These are phyloP conservation scores for Begonia fuchsioides DNA, from an alignment of 306 rosid genomes.

Conservation along the genomic window DNA sequence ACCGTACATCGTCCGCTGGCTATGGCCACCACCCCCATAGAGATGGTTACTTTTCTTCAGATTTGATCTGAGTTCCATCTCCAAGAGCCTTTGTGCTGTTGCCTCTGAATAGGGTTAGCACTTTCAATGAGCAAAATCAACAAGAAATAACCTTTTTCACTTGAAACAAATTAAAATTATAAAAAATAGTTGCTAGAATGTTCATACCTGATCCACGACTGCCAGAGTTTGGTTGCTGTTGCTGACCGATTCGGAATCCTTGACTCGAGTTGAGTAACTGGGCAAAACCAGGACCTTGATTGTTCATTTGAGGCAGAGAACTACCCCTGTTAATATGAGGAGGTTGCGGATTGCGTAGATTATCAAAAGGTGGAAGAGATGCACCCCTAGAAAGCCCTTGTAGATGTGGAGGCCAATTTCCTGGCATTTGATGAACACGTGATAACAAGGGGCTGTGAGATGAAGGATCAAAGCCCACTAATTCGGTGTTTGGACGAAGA, in stretches of 20 bases:
- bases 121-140: conserved; percentile 15
- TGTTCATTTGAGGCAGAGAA: conserved; percentile 21
- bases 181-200: background rate
- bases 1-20: conserved; percentile 36
- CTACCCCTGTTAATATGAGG: conserved; percentile 30
- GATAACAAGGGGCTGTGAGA: conserved; percentile 58
- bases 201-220: conserved; percentile 69
- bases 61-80: conserved; percentile 73
- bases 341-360: conserved; percentile 16
- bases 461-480: conserved; percentile 49
- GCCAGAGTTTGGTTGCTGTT: conserved; percentile 42
- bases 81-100: conserved; percentile 60
- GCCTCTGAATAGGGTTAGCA: conserved; percentile 78
- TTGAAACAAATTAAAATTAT: background rate
- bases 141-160: background rate
- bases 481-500: conserved; percentile 37
- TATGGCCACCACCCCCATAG: conserved; percentile 26
- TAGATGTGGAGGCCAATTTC: conserved; percentile 50
- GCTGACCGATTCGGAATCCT: conserved; percentile 52
- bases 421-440: conserved; percentile 66
- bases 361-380: conserved; percentile 27
- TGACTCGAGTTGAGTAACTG: conserved; percentile 55
- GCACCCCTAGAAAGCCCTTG: conserved; percentile 67
- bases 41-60: conserved; percentile 28
- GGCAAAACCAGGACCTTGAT: conserved; percentile 42